A percentile compares a stretch with the other conserved stretches of the same genome.
phyloP scores from a whole-genome alignment of 2,329 filamentous ascomycete genomes.

The Drechslerella dactyloides region DNA sequence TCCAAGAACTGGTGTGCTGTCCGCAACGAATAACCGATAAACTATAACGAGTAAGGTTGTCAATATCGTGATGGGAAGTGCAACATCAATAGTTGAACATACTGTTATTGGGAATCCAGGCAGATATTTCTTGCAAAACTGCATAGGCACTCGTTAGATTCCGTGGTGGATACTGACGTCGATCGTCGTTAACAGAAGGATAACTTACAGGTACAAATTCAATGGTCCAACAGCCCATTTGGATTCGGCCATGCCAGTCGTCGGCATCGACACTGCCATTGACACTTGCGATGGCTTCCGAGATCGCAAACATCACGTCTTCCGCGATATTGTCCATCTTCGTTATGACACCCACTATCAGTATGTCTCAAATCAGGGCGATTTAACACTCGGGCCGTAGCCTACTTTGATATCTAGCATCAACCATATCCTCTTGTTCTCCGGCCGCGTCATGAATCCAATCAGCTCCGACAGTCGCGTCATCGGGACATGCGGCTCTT shows the following conservation, averaged over 20 bases:
- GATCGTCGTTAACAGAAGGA: neutral
- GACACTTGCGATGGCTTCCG: conserved; percentile 67
- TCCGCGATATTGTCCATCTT: conserved; percentile 73
- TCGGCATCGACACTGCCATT: conserved; percentile 52
- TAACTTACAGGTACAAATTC: conserved; percentile 54
- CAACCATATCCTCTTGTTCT: conserved; percentile 74
- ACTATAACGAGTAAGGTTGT: conserved; percentile 41
- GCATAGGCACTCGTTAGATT: neutral
- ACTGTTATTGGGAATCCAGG: conserved; percentile 54
- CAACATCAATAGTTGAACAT: conserved; percentile 12
- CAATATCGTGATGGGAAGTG: conserved; percentile 1
- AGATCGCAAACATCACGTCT: conserved; percentile 73
- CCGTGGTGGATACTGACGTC: too few species aligned
- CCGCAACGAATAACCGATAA: conserved; percentile 60
- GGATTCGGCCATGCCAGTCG: conserved; percentile 75
- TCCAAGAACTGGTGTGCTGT: conserved; percentile 76
- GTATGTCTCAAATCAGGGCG: neutral
- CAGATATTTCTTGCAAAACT: conserved; percentile 53
- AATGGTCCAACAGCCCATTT: conserved; percentile 85
- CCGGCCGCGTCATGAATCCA: conserved; percentile 71
- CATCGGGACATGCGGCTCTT: conserved; percentile 73
- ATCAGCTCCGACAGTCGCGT: conserved; percentile 77
- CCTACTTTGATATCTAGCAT: conserved; percentile 87
- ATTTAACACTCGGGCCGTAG: neutral
- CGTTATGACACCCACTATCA: neutral